Conservation (phyloP, 768 basidiomycete genomes). For the Boletus insuetus region DNA sequence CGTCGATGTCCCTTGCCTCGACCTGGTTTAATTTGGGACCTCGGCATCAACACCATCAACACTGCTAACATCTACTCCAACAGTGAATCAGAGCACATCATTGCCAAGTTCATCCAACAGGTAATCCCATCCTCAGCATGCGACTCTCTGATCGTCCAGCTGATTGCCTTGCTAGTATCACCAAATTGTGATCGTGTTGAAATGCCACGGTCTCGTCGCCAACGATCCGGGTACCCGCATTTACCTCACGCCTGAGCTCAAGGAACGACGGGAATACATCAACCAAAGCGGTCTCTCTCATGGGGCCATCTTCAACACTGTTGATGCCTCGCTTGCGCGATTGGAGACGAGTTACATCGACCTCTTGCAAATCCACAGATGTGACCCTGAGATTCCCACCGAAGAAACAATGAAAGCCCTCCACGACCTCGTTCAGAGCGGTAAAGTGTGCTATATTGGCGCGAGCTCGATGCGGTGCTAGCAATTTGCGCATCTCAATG, state of each 20-base stretch:
- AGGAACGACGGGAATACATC: slow-evolving; percentile 17
- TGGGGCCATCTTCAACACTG: slow-evolving; percentile 36
- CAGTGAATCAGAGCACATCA: too few relatives aligned
- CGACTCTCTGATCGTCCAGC: too few relatives aligned
- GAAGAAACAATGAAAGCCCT: slow-evolving; percentile 52
- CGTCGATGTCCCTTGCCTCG: slow-evolving; percentile 37
- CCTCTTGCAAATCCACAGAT: slow-evolving; percentile 45
- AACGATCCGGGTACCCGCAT: too few relatives aligned
- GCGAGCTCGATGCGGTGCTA: slow-evolving; percentile 46
- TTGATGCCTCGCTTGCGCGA: slow-evolving; percentile 36
- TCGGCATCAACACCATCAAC: too few relatives aligned
- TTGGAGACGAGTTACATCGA: slow-evolving; percentile 37
- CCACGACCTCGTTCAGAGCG: slow-evolving; percentile 45
- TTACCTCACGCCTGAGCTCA: neutral
- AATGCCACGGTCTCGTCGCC: too few relatives aligned
- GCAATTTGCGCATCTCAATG: slow-evolving; percentile 44
- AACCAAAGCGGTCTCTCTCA: slow-evolving; percentile 35
- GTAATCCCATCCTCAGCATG: too few relatives aligned
- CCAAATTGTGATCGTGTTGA: too few relatives aligned
- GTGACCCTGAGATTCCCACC: too few relatives aligned
- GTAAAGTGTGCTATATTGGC: slow-evolving; percentile 51
- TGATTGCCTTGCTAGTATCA: too few relatives aligned
- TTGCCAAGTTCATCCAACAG: too few relatives aligned
- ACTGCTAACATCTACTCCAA: too few relatives aligned
- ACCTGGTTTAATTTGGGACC: too few relatives aligned